Evolutionary conservation across 2,329 filamentous ascomycete species (phyloP).

Genomic region (Pseudopithomyces maydicus): DNA sequence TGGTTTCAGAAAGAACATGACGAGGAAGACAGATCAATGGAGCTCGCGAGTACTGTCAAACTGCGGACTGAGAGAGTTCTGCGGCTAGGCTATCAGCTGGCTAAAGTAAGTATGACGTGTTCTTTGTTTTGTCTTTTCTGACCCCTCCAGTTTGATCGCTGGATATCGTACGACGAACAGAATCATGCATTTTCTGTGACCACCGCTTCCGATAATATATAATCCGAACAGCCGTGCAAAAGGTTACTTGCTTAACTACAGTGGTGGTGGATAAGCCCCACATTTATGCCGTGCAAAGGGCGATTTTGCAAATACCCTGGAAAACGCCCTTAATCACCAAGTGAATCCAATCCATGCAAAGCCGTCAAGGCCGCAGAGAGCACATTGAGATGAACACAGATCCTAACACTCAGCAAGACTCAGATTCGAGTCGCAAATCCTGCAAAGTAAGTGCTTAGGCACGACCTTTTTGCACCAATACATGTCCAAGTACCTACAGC

Average conservation of each 20-base stretch:
- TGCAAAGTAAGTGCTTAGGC: no score
- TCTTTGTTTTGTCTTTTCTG: slow-evolving; percentile 9
- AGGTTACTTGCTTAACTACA: no score
- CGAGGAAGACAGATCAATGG: slow-evolving; percentile 70
- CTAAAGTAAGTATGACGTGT: slow-evolving; percentile 29
- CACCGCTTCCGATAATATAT: slow-evolving; percentile 1
- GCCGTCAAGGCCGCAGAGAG: no score
- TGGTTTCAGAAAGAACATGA: slow-evolving; percentile 69
- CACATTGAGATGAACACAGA: no score
- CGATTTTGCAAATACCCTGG: no score
- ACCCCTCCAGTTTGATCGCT: slow-evolving; percentile 30
- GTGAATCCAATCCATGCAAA: no score
- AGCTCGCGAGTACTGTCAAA: slow-evolving; percentile 62
- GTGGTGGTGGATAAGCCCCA: no score
- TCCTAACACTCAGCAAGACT: no score
- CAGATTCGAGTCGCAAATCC: no score
- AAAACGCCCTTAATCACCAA: background rate
- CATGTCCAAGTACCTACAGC: no score
- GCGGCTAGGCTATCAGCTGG: slow-evolving; percentile 60
- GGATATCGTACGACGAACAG: slow-evolving; percentile 34
- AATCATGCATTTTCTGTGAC: slow-evolving; percentile 34
- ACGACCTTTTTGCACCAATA: no score
- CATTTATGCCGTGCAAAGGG: no score
- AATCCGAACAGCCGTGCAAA: background rate
- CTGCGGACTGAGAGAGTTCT: slow-evolving; percentile 65